phyloP scores from a whole-genome alignment of 2,329 filamentous ascomycete species.

The Dissoconium aciculare region DNA sequence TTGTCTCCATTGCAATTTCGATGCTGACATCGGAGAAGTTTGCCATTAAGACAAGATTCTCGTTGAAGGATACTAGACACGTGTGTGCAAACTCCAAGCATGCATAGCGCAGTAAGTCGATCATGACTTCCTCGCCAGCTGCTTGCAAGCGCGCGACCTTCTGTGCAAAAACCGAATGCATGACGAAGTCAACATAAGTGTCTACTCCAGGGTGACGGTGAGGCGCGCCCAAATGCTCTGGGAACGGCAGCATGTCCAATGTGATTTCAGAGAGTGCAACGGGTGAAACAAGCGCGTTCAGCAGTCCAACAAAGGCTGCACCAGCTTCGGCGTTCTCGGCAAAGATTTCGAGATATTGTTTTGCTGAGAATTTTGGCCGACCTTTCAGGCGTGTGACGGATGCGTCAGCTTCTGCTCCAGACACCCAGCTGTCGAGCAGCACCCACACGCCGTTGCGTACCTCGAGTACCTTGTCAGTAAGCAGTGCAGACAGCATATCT shows the following conservation, averaged over 20 bases:
- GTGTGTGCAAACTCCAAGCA: conserved; percentile 72
- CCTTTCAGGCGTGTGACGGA: conserved; percentile 8
- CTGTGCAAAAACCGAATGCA: conserved; percentile 50
- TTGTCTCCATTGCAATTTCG: conserved; percentile 58
- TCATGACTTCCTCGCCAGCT: conserved; percentile 46
- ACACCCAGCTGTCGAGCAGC: conserved; percentile 65
- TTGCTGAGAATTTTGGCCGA: conserved; percentile 13
- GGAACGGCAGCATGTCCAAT: conserved; percentile 62
- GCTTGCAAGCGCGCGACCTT: conserved; percentile 44
- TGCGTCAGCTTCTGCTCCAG: conserved; percentile 30
- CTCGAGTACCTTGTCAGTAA: conserved; percentile 55
- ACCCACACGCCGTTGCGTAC: conserved; percentile 66
- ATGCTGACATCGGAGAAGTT: conserved; percentile 63
- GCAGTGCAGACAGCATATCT: conserved; percentile 56
- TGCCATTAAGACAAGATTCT: conserved; percentile 74
- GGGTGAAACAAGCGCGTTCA: conserved; percentile 58
- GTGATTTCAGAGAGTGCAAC: conserved; percentile 48
- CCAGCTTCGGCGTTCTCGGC: conserved; percentile 27
- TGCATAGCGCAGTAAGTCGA: conserved; percentile 51
- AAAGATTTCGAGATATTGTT: conserved; percentile 20
- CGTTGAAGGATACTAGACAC: conserved; percentile 79
- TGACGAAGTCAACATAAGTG: conserved; percentile 78
- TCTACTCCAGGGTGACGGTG: conserved; percentile 78
- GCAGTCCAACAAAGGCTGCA: conserved; percentile 64
- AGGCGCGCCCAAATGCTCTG: conserved; percentile 64